Evolutionary conservation across 768 basidiomycete genomes (phyloP).

Genomic region (Holtermannia corniformis): DNA sequence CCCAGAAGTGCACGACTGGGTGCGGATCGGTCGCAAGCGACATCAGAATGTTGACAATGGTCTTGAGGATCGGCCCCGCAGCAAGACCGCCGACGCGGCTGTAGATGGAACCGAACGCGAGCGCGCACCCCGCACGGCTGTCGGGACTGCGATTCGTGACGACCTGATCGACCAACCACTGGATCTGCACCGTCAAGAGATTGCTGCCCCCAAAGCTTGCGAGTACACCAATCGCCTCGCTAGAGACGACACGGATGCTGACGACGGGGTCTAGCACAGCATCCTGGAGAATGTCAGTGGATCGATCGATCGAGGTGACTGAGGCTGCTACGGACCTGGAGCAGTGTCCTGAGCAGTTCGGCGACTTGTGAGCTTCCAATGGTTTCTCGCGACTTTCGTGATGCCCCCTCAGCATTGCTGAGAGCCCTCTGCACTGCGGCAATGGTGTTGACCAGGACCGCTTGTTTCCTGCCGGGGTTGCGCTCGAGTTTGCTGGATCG

Average conservation of each 20-base stretch:
- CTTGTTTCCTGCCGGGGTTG: slow-evolving; percentile 76
- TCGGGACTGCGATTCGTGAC: slow-evolving; percentile 90
- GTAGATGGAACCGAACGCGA: slow-evolving; percentile 87
- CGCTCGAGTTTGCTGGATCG: slow-evolving; percentile 72
- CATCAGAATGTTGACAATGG: slow-evolving; percentile 88
- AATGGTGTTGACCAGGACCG: slow-evolving; percentile 68
- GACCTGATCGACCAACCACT: slow-evolving; percentile 82
- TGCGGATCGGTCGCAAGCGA: slow-evolving; percentile 93
- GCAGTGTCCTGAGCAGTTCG: slow-evolving; percentile 50
- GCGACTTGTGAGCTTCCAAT: slow-evolving; percentile 31
- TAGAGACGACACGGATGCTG: slow-evolving; percentile 64
- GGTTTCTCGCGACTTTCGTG: slow-evolving; percentile 21
- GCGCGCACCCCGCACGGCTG: slow-evolving; percentile 82
- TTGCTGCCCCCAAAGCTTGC: slow-evolving; percentile 71
- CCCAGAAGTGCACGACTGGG: slow-evolving; percentile 91
- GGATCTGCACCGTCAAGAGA: slow-evolving; percentile 78
- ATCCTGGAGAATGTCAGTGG: slow-evolving; percentile 47
- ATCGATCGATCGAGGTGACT: not conserved
- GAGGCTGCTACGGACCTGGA: slow-evolving; percentile 77
- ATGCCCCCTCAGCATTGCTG: slow-evolving; percentile 30
- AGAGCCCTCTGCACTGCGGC: slow-evolving; percentile 65
- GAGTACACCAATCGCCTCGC: slow-evolving; percentile 80
- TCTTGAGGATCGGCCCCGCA: slow-evolving; percentile 87
- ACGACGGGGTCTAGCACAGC: slow-evolving; percentile 71
- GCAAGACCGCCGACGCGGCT: slow-evolving; percentile 86